Percentiles rank a stretch among this genome's conserved stretches.
Evolutionary conservation across 129 eudicot genomes (phyloP).

Genomic region (Heracleum sosnowskyi): DNA sequence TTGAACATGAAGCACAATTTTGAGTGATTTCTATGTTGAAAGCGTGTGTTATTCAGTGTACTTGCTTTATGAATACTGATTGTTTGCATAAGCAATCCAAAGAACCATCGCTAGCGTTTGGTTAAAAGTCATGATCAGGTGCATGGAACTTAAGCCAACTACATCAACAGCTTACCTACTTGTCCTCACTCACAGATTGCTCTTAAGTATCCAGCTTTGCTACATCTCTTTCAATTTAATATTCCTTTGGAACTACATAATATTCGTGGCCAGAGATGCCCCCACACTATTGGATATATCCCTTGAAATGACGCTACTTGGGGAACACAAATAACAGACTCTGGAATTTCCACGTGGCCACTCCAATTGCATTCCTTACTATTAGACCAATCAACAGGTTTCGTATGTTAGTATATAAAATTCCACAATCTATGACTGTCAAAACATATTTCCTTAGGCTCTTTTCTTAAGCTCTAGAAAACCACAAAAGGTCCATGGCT

Average conservation of each 20-base stretch:
- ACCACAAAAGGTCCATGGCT: constrained; percentile 32
- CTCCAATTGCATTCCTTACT: constrained; percentile 3
- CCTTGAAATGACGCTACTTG: constrained; percentile 44
- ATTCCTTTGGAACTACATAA: constrained; percentile 15
- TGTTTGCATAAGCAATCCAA: background rate
- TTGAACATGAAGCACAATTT: background rate
- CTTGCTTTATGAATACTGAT: background rate
- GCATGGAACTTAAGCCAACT: constrained; percentile 20
- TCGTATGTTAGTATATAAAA: constrained; percentile 13
- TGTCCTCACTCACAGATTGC: constrained; percentile 14
- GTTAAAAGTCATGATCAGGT: constrained; percentile 18
- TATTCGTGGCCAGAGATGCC: constrained; percentile 18
- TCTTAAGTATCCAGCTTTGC: constrained; percentile 14
- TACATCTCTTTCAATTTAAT: background rate
- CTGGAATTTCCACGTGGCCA: constrained; percentile 67
- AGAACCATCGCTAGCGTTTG: background rate
- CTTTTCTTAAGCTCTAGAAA: constrained; percentile 15
- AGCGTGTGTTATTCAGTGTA: background rate
- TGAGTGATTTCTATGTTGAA: background rate
- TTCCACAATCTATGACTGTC: background rate
- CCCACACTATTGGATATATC: constrained; percentile 46
- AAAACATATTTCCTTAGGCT: constrained; percentile 18
- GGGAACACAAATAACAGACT: constrained; percentile 56
- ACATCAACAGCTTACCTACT: constrained; percentile 50
- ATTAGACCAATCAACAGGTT: background rate